Conservation (phyloP, 306 rosid genomes). For the Rosa persica region DNA sequence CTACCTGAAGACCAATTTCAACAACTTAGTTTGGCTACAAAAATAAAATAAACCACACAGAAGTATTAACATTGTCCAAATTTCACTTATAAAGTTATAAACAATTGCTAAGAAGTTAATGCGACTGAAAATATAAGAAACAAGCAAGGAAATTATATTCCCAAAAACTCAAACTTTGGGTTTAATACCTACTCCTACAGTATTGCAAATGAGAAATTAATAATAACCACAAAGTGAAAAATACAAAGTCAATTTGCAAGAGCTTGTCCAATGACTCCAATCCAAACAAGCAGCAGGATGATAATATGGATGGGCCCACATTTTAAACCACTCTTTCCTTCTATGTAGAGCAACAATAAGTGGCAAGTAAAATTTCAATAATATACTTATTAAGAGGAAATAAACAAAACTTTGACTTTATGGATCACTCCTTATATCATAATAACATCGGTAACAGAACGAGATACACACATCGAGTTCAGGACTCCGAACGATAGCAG, state of each 20-base stretch:
- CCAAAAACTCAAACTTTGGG: constrained; percentile 6
- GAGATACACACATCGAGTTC: not conserved
- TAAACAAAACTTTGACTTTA: not conserved
- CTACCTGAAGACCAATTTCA: constrained; percentile 60
- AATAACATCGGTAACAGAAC: not conserved
- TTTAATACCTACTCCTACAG: not conserved
- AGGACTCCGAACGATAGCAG: not conserved
- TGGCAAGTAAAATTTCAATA: not conserved
- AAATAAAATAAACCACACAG: not conserved
- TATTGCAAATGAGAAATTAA: not conserved
- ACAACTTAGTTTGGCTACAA: constrained; percentile 16
- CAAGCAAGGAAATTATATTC: not conserved
- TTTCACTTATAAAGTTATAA: not conserved
- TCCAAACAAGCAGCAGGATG: not conserved
- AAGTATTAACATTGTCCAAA: not conserved
- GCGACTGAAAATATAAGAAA: not conserved
- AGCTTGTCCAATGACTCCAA: not conserved
- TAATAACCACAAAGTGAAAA: not conserved
- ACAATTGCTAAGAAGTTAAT: not conserved
- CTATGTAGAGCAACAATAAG: not conserved
- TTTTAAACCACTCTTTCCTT: not conserved
- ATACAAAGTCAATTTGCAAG: not conserved
- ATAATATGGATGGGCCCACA: not conserved
- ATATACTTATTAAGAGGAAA: not conserved
- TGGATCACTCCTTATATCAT: not conserved